Conservation (phyloP, 2,329 filamentous ascomycete genomes). For the Aspergillus fijiensis region DNA sequence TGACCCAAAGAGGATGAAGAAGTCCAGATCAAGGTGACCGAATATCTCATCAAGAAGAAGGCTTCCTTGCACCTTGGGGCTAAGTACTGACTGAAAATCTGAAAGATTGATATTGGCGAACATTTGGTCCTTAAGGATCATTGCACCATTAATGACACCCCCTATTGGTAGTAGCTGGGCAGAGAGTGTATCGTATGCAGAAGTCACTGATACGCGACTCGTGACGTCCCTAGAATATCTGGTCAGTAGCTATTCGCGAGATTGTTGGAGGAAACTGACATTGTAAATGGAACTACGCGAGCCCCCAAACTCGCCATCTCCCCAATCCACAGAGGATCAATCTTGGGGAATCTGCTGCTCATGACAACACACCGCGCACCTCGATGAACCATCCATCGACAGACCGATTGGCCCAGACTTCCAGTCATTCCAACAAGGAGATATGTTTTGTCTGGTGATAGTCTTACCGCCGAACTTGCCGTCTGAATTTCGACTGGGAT, state of each 20-base stretch:
- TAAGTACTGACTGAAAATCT: not conserved
- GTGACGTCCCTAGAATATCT: not conserved
- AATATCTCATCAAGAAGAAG: not conserved
- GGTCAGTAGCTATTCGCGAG: not conserved
- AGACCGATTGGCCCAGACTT: constrained; percentile 1
- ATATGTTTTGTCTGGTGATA: not conserved
- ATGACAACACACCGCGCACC: constrained; percentile 5
- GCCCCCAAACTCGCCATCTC: constrained; percentile 3
- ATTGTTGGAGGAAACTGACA: not conserved
- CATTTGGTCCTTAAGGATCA: constrained; percentile 2
- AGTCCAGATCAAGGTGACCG: not conserved
- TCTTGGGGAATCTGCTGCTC: not conserved
- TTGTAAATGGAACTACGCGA: not conserved
- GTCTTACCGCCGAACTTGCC: not conserved
- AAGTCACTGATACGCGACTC: not conserved
- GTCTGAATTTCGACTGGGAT: not conserved
- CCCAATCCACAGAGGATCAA: constrained; percentile 3
- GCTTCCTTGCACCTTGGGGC: constrained; percentile 3
- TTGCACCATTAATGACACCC: constrained; percentile 1
- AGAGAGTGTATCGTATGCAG: not conserved
- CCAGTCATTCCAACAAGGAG: constrained; percentile 5
- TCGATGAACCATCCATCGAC: constrained; percentile 1
- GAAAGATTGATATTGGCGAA: not conserved
- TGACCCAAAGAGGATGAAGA: constrained; percentile 3
- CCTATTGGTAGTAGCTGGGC: not conserved